These are phyloP conservation scores for Pestalotiopsis sp. DNA, from an alignment of 2,329 filamentous ascomycete genomes.

Conservation along the genomic window DNA sequence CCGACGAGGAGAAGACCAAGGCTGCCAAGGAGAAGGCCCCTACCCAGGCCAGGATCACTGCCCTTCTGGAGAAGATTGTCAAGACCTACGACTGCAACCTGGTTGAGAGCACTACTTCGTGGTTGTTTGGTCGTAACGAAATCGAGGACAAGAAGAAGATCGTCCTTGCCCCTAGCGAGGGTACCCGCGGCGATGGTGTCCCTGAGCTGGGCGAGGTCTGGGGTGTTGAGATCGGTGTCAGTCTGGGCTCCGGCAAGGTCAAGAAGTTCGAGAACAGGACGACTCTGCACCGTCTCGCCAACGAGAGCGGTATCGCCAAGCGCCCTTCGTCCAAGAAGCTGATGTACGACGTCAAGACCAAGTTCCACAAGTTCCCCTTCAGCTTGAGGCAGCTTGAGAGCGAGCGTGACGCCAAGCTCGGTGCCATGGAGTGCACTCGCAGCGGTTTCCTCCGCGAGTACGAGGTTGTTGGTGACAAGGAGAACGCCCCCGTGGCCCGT, in stretches of 20 bases:
- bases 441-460: constrained; percentile 93
- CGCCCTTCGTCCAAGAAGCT: constrained; percentile 90
- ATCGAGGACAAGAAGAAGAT: constrained; percentile 99
- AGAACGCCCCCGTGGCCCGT: constrained; percentile 80
- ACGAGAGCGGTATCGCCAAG: constrained; percentile 90
- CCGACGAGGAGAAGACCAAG: constrained; percentile 95
- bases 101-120: constrained; percentile 97
- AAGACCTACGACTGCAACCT: constrained; percentile 90
- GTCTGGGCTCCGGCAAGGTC: constrained; percentile 88
- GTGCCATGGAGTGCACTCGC: constrained; percentile 94
- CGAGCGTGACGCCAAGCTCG: constrained; percentile 92
- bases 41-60: constrained; percentile 84
- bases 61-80: constrained; percentile 86
- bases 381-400: constrained; percentile 95
- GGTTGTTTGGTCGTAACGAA: constrained; percentile 95
- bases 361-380: constrained; percentile 97
- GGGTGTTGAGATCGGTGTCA: constrained; percentile 96
- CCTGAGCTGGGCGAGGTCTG: constrained; percentile 92
- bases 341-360: constrained; percentile 93
- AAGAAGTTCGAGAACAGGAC: constrained; percentile 87
- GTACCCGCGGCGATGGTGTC: constrained; percentile 85
- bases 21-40: constrained; percentile 79
- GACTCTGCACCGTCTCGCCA: constrained; percentile 91
- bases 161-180: constrained; percentile 83
- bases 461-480: constrained; percentile 93